Conservation (phyloP, 23 red algal species). For the Gracilaria caudata region DNA sequence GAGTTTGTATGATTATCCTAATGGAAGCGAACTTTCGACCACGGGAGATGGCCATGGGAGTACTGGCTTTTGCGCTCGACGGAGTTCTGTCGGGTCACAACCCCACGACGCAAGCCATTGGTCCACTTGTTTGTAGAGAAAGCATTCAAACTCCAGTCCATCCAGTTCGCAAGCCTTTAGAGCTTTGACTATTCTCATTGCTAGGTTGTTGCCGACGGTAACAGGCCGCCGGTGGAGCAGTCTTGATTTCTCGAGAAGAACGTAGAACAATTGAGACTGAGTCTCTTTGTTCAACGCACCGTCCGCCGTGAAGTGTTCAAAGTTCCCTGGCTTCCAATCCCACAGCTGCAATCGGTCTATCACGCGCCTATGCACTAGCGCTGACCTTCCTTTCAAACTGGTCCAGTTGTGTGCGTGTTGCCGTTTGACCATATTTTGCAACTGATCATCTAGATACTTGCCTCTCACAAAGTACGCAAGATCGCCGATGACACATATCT, state of each 20-base stretch:
- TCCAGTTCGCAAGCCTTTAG: neutral
- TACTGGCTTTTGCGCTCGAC: neutral
- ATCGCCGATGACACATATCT: neutral
- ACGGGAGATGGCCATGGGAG: neutral
- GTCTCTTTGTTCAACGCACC: neutral
- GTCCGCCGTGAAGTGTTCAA: neutral
- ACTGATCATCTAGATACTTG: neutral
- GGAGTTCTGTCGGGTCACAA: neutral
- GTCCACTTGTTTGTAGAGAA: neutral
- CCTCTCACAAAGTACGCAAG: neutral
- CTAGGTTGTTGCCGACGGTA: neutral
- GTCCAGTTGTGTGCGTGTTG: neutral
- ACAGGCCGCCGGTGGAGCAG: neutral
- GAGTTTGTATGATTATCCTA: neutral
- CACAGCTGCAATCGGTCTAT: neutral
- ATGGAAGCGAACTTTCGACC: neutral
- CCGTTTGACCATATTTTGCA: neutral
- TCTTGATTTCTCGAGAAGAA: conserved; percentile 5
- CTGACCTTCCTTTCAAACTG: neutral
- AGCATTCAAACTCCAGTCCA: neutral
- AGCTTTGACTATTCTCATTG: neutral
- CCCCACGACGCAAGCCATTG: neutral
- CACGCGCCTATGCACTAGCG: neutral
- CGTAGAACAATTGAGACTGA: neutral
- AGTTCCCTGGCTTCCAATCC: conserved; percentile 1